These are phyloP conservation scores for Echites panduratus DNA, from an alignment of 257 asterid species.

Conservation along the genomic window DNA sequence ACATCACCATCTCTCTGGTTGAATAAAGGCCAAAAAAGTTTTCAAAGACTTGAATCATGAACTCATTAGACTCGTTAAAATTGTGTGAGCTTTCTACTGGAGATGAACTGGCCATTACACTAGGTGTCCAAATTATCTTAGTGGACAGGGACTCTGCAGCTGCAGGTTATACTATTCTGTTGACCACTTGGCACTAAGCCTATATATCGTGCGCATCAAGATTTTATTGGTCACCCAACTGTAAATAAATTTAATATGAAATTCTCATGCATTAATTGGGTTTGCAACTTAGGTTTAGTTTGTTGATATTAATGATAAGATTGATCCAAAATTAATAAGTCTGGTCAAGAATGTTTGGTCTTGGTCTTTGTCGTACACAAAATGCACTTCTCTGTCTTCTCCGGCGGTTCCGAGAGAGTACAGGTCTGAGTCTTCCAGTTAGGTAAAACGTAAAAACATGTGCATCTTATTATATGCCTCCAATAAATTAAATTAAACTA, in stretches of 20 bases:
- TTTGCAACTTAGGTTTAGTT: slow-evolving; percentile 27
- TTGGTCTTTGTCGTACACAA: slow-evolving; percentile 22
- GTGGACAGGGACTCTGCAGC: neutral
- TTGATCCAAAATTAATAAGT: neutral
- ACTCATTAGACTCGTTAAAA: too few species aligned
- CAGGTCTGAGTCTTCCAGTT: neutral
- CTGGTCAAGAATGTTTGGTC: slow-evolving; percentile 35
- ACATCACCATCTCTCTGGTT: too few species aligned
- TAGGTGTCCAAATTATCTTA: too few species aligned
- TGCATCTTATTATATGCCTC: neutral
- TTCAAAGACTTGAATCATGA: too few species aligned
- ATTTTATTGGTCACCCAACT: neutral
- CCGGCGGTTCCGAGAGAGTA: neutral
- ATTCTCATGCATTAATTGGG: slow-evolving; percentile 31
- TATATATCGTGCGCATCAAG: neutral
- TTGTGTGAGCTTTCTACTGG: too few species aligned
- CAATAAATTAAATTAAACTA: neutral
- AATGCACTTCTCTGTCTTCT: neutral
- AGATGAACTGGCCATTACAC: too few species aligned
- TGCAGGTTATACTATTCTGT: too few species aligned
- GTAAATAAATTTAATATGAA: neutral
- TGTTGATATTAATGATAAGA: slow-evolving; percentile 13
- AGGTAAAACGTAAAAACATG: neutral
- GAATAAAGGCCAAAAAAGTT: too few species aligned
- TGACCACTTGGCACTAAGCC: neutral